Percentiles rank a stretch among this genome's conserved stretches.
phyloP scores from a whole-genome alignment of 1,284 basidiomycete genomes.

The Peniophora sp. region DNA sequence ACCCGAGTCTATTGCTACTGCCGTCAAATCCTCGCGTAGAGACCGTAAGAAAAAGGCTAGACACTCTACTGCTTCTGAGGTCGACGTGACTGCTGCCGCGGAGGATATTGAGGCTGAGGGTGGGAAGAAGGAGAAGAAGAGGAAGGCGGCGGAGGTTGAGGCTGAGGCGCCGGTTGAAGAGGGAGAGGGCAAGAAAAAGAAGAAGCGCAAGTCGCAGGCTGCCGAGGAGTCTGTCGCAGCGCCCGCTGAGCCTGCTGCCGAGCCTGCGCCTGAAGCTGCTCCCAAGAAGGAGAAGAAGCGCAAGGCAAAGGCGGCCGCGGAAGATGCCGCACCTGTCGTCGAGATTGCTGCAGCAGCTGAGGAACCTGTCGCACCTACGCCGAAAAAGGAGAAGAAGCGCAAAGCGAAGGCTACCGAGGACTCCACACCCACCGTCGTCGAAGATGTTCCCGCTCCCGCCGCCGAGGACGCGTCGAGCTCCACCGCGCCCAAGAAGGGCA shows the following conservation, averaged over 20 bases:
- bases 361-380: not conserved
- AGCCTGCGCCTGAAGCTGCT: too few relatives aligned
- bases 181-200: not conserved
- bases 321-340: not conserved
- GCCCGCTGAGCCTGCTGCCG: too few relatives aligned
- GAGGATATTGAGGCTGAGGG: slow-evolving; percentile 10
- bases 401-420: not conserved
- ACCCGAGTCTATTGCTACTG: too few relatives aligned
- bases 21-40: not conserved
- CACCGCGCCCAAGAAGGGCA: not conserved
- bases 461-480: not conserved
- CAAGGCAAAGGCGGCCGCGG: not conserved
- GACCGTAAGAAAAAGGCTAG: slow-evolving; percentile 8
- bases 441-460: not conserved
- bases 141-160: not conserved
- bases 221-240: not conserved
- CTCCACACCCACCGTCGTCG: not conserved
- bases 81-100: slow-evolving; percentile 1
- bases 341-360: too few relatives aligned
- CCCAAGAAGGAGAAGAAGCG: not conserved
- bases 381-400: not conserved
- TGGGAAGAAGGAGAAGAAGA: slow-evolving; percentile 10
- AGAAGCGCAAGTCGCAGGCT: not conserved
- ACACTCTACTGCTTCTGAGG: slow-evolving; percentile 6
- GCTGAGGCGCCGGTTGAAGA: slow-evolving; percentile 1